Base-by-base conservation (phyloP, 2,329 filamentous ascomycete species). In the Sclerotinia sclerotiorum region DNA sequence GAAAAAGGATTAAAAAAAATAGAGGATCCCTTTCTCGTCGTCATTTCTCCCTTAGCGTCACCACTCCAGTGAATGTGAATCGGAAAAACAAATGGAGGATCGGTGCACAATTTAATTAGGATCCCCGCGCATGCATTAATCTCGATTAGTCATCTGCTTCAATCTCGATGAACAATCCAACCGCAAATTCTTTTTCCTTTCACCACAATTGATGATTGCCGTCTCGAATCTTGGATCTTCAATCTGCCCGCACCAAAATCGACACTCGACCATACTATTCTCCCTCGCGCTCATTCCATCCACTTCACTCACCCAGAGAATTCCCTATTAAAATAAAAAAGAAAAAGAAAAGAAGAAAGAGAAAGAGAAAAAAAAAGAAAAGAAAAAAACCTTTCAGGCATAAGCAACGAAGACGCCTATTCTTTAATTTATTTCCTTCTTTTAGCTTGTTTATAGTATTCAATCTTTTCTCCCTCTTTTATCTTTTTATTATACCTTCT, bases 351-450 rank as follows among this genome's bases (percentile, higher is more conserved):
- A n/a, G 5, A 56, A 39, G n/a, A 35, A 11, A 46, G 5, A 17
- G 19, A 21, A n/a, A 21, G 7, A 32, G 10, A 48, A 32, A 19
- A 11, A 10, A 39, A 27, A 11, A n/a, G 19, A 3, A 55, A 55
- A 32, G 32, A 44, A 39, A 49, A 49, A 21, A 17, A 21, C 46
- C 24, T 55, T 65, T 46, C 62, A 64, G 69, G 67, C 65, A 68
- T 49, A 69, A 70, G 60, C 69, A 70, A 68, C 58, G 29, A 68
- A 70, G 68, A 73, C 69, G 73, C 73, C 73, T 73, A 60, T 66
- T 63, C 24, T 54, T 56, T 60, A 21, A n/a, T 57, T 63, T 46
- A 51, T 56, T 55, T 48, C 39, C 56, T 56, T 32, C 32, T 32
- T 44, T n/a, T 46, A 29, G 21, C 54, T 54, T 42, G 39, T 46